These are phyloP conservation scores for Bocquillonia castaneifolia DNA, from an alignment of 441 rosid species.

Conservation along the genomic window DNA sequence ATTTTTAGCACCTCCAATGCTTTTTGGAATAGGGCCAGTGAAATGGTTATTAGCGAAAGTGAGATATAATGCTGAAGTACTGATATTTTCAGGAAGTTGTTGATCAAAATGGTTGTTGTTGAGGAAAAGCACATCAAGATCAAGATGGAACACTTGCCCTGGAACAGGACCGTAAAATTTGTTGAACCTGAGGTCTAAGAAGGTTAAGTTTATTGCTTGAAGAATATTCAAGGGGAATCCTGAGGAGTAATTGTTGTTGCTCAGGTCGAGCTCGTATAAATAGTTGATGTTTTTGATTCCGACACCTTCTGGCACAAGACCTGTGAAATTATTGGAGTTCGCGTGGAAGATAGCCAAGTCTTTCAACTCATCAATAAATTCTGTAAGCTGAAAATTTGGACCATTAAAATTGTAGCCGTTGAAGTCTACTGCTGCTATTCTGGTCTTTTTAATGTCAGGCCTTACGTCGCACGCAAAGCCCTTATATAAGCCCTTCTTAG, in stretches of 20 bases:
- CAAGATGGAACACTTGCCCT: conserved; percentile 25
- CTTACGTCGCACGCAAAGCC: conserved; percentile 32
- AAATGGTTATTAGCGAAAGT: conserved; percentile 50
- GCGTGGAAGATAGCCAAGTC: conserved; percentile 47
- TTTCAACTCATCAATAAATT: conserved; percentile 21
- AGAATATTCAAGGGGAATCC: conserved; percentile 34
- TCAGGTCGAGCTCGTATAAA: conserved; percentile 44
- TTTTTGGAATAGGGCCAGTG: conserved; percentile 36
- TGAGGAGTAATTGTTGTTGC: conserved; percentile 38
- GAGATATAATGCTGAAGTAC: conserved; percentile 38
- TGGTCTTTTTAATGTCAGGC: conserved; percentile 21
- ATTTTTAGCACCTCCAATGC: conserved; percentile 34
- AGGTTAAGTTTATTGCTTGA: conserved; percentile 25
- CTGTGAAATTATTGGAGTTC: conserved; percentile 41
- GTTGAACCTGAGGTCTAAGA: conserved; percentile 50
- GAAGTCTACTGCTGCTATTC: conserved; percentile 39
- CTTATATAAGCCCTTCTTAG: too few species aligned
- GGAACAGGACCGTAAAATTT: conserved; percentile 31
- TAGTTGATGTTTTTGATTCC: conserved; percentile 7
- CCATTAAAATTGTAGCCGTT: conserved; percentile 30
- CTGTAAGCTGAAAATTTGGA: conserved; percentile 8
- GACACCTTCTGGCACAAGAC: conserved; percentile 16
- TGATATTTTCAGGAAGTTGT: conserved; percentile 36
- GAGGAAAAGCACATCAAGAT: conserved; percentile 42
- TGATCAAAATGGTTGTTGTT: conserved; percentile 38